Evolutionary conservation across 2,329 filamentous ascomycete genomes (phyloP).

Genomic region (Xylariales sp.): DNA sequence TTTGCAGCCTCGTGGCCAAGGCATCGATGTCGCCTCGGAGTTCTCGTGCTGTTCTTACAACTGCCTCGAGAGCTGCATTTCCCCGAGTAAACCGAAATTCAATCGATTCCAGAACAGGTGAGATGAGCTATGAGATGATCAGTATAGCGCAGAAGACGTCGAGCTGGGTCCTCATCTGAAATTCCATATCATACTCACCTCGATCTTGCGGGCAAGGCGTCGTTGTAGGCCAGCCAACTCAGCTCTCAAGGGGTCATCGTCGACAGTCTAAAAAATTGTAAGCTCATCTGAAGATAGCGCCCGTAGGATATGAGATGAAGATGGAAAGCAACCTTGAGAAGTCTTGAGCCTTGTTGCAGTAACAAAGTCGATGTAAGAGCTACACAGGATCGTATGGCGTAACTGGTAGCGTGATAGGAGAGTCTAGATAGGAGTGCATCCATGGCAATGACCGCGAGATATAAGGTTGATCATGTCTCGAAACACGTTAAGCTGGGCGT

Average conservation of each 20-base stretch:
- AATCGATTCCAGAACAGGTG: conserved; percentile 24
- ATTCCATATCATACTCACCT: conserved; percentile 48
- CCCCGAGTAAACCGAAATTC: conserved; percentile 45
- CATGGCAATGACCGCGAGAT: conserved; percentile 47
- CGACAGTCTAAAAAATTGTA: conserved; percentile 48
- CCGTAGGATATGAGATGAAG: not conserved
- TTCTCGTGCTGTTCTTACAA: conserved; percentile 75
- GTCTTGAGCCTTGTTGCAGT: conserved; percentile 72
- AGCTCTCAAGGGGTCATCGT: conserved; percentile 60
- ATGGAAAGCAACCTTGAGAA: conserved; percentile 64
- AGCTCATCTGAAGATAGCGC: not conserved
- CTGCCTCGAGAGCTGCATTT: conserved; percentile 68
- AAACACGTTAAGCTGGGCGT: no score
- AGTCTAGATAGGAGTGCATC: conserved; percentile 56
- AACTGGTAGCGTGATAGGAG: conserved; percentile 75
- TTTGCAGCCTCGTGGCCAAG: conserved; percentile 70
- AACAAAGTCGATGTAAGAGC: conserved; percentile 81
- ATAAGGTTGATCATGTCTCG: conserved; percentile 9
- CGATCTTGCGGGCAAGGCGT: conserved; percentile 79
- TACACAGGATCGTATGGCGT: conserved; percentile 84
- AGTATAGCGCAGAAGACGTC: conserved; percentile 1
- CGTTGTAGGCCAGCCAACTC: conserved; percentile 70
- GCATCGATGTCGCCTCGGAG: conserved; percentile 79
- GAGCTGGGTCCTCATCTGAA: no score
- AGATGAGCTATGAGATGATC: conserved; percentile 21